Conservation (phyloP, 495 filamentous ascomycete genomes). For the Podospora fimiseda region DNA sequence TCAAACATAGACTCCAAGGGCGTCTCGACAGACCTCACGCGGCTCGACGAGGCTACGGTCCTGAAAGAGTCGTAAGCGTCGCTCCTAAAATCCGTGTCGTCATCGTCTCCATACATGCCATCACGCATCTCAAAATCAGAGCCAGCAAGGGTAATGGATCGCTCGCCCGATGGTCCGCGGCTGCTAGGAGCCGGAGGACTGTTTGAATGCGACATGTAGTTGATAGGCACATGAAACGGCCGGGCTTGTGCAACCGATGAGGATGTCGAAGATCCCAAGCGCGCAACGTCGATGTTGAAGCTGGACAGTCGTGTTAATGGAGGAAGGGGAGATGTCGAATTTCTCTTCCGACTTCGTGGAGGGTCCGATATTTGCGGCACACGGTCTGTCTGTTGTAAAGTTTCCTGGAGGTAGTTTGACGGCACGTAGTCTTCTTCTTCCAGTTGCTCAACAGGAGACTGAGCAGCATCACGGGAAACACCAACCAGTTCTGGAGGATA, state of each 20-base stretch:
- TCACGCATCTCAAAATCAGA: slow-evolving; percentile 76
- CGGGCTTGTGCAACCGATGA: slow-evolving; percentile 25
- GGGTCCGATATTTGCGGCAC: slow-evolving; percentile 21
- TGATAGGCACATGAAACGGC: slow-evolving; percentile 18
- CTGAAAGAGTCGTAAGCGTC: slow-evolving; percentile 91
- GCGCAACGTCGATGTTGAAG: slow-evolving; percentile 50
- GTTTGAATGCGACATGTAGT: slow-evolving; percentile 24
- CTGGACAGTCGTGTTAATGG: slow-evolving; percentile 51
- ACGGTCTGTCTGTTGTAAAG: slow-evolving; percentile 11
- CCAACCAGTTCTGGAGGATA: slow-evolving; percentile 40
- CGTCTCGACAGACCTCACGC: slow-evolving; percentile 44
- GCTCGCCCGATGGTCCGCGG: slow-evolving; percentile 46
- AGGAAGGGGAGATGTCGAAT: slow-evolving; percentile 50
- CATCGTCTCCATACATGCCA: slow-evolving; percentile 71
- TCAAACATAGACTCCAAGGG: slow-evolving; percentile 86
- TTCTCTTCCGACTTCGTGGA: slow-evolving; percentile 36
- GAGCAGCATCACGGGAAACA: slow-evolving; percentile 14
- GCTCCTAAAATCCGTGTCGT: slow-evolving; percentile 78
- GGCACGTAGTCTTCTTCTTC: slow-evolving; percentile 21
- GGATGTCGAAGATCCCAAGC: slow-evolving; percentile 35
- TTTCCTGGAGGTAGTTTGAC: slow-evolving; percentile 13
- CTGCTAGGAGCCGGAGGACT: slow-evolving; percentile 19
- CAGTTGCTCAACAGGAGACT: slow-evolving; percentile 16
- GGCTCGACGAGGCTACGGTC: slow-evolving; percentile 62
- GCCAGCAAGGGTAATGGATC: slow-evolving; percentile 71